These are phyloP conservation scores for Thelonectria rubi DNA, from an alignment of 2,329 filamentous ascomycete species.

Conservation along the genomic window DNA sequence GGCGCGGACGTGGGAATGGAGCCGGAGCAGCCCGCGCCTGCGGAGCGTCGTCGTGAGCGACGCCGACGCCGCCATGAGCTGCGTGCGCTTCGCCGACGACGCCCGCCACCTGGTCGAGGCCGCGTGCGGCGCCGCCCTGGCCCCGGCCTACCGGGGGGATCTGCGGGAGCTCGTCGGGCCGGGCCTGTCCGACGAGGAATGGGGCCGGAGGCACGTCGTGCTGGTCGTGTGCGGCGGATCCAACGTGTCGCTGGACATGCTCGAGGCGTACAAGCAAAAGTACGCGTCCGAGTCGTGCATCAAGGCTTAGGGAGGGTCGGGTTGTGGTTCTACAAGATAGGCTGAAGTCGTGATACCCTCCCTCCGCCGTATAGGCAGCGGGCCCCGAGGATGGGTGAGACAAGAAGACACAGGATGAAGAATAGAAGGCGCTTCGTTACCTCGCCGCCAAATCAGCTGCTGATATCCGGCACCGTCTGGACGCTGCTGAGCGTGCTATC, in stretches of 20 bases:
- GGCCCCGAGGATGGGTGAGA: no score
- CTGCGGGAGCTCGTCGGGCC: slow-evolving; percentile 69
- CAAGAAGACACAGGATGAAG: no score
- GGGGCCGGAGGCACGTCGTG: slow-evolving; percentile 76
- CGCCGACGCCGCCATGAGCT: slow-evolving; percentile 81
- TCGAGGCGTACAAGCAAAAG: slow-evolving; percentile 64
- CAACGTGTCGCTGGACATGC: slow-evolving; percentile 69
- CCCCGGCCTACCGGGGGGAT: slow-evolving; percentile 70
- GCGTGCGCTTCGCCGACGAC: slow-evolving; percentile 81
- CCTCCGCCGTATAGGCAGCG: no score
- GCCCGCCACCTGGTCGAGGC: slow-evolving; percentile 83
- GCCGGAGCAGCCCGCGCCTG: slow-evolving; percentile 57
- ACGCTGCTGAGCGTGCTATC: no score
- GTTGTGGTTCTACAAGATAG: no score
- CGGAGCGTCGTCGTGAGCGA: slow-evolving; percentile 51
- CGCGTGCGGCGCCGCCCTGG: slow-evolving; percentile 84
- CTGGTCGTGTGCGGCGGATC: slow-evolving; percentile 86
- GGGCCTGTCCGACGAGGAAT: slow-evolving; percentile 64
- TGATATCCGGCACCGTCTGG: no score
- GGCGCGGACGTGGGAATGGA: slow-evolving; percentile 68
- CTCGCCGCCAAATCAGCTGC: no score
- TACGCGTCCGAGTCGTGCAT: slow-evolving; percentile 50
- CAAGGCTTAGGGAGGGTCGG: slow-evolving; percentile 35
- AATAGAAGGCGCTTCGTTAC: not conserved
- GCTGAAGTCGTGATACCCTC: no score